Base-by-base conservation (phyloP, 768 basidiomycete genomes). In the Lactarius pseudohatsudake region DNA sequence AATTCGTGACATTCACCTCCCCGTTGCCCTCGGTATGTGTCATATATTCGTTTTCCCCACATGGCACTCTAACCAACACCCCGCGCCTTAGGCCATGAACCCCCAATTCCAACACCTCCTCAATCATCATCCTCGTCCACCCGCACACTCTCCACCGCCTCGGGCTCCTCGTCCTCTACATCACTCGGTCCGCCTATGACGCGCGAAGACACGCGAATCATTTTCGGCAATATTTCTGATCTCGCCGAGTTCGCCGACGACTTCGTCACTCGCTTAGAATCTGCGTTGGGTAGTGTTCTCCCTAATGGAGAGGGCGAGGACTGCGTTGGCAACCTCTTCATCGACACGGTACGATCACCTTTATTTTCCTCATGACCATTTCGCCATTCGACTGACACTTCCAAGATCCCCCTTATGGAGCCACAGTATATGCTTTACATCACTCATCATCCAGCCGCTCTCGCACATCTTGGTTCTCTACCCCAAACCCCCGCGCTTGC, bases 361-460 rank as follows among this genome's bases (percentile, higher is more conserved):
- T 30, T 22, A 26, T 16, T 36, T 54, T 56, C 28, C 36, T n/a
- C 22, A 22, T 50, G 57, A 10, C 69, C 61, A 41, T 54, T 22
- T 26, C 62, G 58, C 57, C 56, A 38, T 61, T 22, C 50, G 40
- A 61, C 45, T 66, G 60, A 56, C 62, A 32, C 65, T 53, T 50
- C 34, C 1, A 67, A 92, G 91, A 85, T 89, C 55, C 85, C 91
- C 30, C 81, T 81, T 43, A 78, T 94, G 68, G 89, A 91, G 72
- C 81, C 81, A 13, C 85, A 86, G 18, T 94, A 92, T 75, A 91
- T 86, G 75, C 79, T 82, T 18, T 94, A 94, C 75, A 93, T 94
- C 73, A 90, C 89, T 3, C 85, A 86, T 59, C 92, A 94, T 72
- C 84, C 90, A 0, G 81, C 82, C 2, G 91, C 94, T 5, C 81